Conservation (phyloP, 2,329 filamentous ascomycete genomes). For the Tolypocladium guangdongense region DNA sequence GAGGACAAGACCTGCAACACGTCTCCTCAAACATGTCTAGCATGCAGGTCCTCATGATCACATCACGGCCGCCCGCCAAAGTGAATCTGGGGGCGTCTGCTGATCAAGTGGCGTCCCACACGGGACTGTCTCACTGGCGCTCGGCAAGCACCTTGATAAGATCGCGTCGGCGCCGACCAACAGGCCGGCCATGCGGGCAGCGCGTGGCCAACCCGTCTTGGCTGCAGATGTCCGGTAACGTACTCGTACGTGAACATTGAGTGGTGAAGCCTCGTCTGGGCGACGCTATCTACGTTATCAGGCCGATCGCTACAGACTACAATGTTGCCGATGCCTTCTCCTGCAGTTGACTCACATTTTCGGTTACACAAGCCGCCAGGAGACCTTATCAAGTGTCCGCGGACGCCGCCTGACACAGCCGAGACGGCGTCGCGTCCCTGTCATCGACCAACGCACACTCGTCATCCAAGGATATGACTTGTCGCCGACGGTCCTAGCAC, state of each 20-base stretch:
- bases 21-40: background rate
- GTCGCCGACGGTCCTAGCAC: background rate
- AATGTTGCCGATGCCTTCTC: background rate
- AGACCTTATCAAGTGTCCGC: background rate
- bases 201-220: background rate
- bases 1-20: background rate
- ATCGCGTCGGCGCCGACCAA: background rate
- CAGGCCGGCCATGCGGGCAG: background rate
- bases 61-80: background rate
- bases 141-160: background rate
- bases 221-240: background rate
- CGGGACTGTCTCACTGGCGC: background rate
- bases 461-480: background rate
- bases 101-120: background rate
- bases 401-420: background rate
- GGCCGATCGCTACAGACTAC: too few species aligned
- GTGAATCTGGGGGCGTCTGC: background rate
- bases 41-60: background rate
- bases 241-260: too few species aligned
- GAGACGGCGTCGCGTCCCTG: background rate
- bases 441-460: background rate
- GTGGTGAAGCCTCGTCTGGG: background rate
- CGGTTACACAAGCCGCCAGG: background rate
- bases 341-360: background rate
- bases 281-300: background rate